phyloP scores from a whole-genome alignment of 148 eudicot genomes.

The Silene latifolia region DNA sequence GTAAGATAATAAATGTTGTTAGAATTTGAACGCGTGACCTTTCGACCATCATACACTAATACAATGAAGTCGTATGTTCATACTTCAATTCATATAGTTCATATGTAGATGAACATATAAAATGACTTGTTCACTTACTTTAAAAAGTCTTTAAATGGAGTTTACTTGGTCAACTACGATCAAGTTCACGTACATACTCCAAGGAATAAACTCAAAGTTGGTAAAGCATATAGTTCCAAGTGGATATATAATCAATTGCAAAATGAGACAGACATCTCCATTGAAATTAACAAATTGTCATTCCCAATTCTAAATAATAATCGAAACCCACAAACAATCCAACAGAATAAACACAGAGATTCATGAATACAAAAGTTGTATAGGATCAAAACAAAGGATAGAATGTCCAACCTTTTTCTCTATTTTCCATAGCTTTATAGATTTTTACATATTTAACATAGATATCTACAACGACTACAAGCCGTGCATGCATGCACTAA shows the following conservation, averaged over 20 bases:
- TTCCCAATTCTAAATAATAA: constrained; percentile 27
- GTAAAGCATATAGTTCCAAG: neutral
- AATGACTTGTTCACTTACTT: neutral
- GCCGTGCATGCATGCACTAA: constrained; percentile 27
- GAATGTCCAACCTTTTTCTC: constrained; percentile 29
- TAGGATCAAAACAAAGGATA: constrained; percentile 28
- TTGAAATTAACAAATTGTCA: constrained; percentile 22
- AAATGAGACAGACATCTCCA: constrained; percentile 31
- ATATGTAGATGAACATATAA: neutral
- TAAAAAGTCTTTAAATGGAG: neutral
- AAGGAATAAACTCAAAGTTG: constrained; percentile 15
- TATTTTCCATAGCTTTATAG: constrained; percentile 17
- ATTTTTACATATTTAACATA: constrained; percentile 4
- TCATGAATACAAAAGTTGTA: constrained; percentile 12
- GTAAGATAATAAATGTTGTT: too few relatives aligned
- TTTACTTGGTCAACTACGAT: constrained; percentile 15
- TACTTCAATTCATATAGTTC: neutral
- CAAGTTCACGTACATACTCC: constrained; percentile 12
- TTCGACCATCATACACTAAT: too few relatives aligned
- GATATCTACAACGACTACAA: constrained; percentile 2
- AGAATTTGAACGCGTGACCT: too few relatives aligned
- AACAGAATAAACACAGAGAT: constrained; percentile 33
- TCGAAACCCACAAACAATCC: constrained; percentile 17
- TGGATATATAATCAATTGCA: neutral
- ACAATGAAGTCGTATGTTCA: neutral